Conservation (phyloP, 2,329 filamentous ascomycete species). For the Colletotrichum sidae region DNA sequence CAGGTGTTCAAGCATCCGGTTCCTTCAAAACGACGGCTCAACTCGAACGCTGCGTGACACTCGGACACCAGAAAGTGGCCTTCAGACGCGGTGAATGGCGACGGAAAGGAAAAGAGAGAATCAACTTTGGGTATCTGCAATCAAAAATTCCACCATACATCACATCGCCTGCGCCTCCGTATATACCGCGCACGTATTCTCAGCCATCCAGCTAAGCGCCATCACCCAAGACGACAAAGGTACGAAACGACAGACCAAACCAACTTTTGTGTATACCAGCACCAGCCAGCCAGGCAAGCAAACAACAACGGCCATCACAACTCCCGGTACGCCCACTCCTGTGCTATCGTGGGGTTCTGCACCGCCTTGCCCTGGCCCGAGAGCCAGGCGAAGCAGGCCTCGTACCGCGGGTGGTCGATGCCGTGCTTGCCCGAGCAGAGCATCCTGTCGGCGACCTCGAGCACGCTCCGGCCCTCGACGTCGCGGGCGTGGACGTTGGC, state of each 20-base stretch:
- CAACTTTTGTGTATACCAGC: slow-evolving; percentile 23
- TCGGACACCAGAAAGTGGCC: too few relatives aligned
- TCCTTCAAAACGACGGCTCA: too few relatives aligned
- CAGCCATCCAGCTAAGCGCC: too few relatives aligned
- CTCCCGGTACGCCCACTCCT: slow-evolving; percentile 52
- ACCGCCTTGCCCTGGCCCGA: slow-evolving; percentile 51
- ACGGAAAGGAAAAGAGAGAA: too few relatives aligned
- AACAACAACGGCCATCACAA: not conserved
- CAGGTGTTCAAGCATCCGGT: too few relatives aligned
- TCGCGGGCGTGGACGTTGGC: slow-evolving; percentile 62
- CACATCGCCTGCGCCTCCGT: too few relatives aligned
- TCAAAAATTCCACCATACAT: too few relatives aligned
- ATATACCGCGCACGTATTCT: too few relatives aligned
- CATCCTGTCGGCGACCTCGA: slow-evolving; percentile 58
- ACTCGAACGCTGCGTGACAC: too few relatives aligned
- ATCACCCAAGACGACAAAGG: not conserved
- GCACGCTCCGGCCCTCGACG: slow-evolving; percentile 54
- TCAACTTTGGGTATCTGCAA: too few relatives aligned
- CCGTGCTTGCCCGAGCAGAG: slow-evolving; percentile 47
- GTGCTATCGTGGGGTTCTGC: slow-evolving; percentile 52
- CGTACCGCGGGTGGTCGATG: slow-evolving; percentile 54
- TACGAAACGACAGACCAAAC: not conserved
- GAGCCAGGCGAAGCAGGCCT: slow-evolving; percentile 59
- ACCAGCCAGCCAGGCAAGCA: not conserved
- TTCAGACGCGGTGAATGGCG: too few relatives aligned